Evolutionary conservation across 1,139 yeast species (phyloP).

Genomic region (Wickerhamomyces sp.): DNA sequence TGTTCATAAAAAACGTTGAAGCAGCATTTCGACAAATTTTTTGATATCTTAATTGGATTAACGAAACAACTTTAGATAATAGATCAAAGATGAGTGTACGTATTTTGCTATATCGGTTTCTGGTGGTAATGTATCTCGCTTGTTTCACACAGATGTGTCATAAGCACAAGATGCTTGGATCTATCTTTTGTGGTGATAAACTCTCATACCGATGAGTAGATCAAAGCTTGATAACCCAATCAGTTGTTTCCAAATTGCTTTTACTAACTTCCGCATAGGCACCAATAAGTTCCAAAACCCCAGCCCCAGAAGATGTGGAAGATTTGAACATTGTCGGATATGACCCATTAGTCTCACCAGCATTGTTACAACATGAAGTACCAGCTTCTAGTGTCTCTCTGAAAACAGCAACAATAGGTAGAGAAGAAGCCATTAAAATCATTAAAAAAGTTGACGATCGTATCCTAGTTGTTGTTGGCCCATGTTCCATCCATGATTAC

Average conservation of each 20-base stretch:
- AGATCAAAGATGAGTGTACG: not conserved
- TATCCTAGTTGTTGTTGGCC: slow-evolving; percentile 82
- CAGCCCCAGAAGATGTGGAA: slow-evolving; percentile 64
- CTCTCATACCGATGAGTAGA: too few relatives aligned
- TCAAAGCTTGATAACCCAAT: too few relatives aligned
- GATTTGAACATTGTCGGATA: slow-evolving; percentile 87
- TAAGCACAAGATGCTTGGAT: too few relatives aligned
- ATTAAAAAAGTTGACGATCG: slow-evolving; percentile 75
- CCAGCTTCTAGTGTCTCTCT: slow-evolving; percentile 60
- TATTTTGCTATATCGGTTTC: not conserved
- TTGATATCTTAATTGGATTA: not conserved
- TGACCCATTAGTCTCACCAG: slow-evolving; percentile 90
- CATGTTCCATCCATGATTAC: slow-evolving; percentile 94
- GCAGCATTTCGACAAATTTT: not conserved
- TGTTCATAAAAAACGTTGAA: not conserved
- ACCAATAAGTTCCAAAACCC: slow-evolving; percentile 31
- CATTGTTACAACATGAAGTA: slow-evolving; percentile 72
- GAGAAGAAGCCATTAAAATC: slow-evolving; percentile 70
- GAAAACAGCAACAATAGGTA: slow-evolving; percentile 69
- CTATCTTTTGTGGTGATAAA: too few relatives aligned
- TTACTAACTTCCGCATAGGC: not conserved
- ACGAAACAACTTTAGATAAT: too few relatives aligned
- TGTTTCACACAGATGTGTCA: too few relatives aligned
- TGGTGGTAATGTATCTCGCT: not conserved
- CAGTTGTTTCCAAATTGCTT: too few relatives aligned